Evolutionary conservation across 805 yeast species (phyloP).

Genomic region (Nakazawaea wyomingensis): DNA sequence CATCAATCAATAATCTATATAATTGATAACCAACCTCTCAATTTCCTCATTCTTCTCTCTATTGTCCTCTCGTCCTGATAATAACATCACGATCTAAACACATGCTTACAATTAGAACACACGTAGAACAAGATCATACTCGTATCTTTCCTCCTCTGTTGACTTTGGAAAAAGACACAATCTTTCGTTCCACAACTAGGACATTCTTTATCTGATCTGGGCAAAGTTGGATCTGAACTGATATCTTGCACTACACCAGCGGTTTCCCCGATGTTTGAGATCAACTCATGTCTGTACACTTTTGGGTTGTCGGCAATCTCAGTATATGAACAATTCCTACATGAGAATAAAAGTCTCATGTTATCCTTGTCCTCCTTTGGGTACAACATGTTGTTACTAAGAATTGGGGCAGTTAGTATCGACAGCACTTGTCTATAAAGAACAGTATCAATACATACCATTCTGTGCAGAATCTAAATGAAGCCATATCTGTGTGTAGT

Average conservation of each 20-base stretch:
- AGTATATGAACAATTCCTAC: conserved; percentile 91
- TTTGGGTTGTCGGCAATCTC: conserved; percentile 85
- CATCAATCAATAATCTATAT: too few species aligned
- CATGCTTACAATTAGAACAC: conserved; percentile 80
- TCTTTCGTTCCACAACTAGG: conserved; percentile 84
- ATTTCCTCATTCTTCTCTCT: too few species aligned
- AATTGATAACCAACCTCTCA: too few species aligned
- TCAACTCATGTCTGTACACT: conserved; percentile 89
- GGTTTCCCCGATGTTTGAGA: conserved; percentile 88
- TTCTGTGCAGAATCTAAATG: conserved; percentile 93
- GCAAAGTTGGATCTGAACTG: conserved; percentile 96
- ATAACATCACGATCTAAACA: conserved; percentile 37
- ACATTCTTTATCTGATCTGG: conserved; percentile 90
- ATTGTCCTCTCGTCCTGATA: too few species aligned
- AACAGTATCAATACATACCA: conserved; percentile 33
- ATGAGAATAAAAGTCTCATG: conserved; percentile 74
- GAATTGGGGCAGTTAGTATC: conserved; percentile 1
- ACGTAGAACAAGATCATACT: conserved; percentile 93
- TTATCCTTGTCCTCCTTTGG: conserved; percentile 90
- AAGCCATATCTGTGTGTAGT: too few species aligned
- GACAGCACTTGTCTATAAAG: background rate
- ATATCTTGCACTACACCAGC: conserved; percentile 97
- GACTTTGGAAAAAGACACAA: conserved; percentile 95
- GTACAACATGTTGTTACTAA: conserved; percentile 91
- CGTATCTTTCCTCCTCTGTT: conserved; percentile 91